These are phyloP conservation scores for Parathielavia hyrcaniae DNA, from an alignment of 495 filamentous ascomycete genomes.

Conservation along the genomic window DNA sequence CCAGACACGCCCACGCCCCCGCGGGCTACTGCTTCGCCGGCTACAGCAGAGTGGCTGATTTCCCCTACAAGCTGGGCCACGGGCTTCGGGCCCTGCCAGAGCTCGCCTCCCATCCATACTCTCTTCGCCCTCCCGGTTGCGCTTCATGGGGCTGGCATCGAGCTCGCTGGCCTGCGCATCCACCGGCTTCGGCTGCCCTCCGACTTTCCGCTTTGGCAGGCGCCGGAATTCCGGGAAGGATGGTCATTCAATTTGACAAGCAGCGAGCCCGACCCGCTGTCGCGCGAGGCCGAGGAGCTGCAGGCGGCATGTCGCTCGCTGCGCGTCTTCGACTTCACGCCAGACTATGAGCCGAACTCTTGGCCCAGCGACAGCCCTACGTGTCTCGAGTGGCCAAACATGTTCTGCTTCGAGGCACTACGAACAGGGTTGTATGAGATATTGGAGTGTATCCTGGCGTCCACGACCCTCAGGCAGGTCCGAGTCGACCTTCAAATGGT, in stretches of 20 bases:
- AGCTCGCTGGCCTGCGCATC: neutral
- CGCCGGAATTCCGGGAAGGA: neutral
- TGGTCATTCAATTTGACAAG: too few species aligned
- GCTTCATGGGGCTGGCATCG: neutral
- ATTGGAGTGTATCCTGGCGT: neutral
- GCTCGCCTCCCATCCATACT: neutral
- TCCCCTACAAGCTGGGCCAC: neutral
- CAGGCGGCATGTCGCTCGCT: neutral
- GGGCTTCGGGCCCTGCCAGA: neutral
- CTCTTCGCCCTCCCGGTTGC: neutral
- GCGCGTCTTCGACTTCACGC: neutral
- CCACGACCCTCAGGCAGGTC: neutral
- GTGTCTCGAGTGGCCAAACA: neutral
- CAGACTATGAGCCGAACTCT: neutral
- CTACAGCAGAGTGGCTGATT: neutral
- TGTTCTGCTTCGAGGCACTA: neutral
- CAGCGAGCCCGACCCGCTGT: neutral
- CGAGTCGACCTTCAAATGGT: neutral
- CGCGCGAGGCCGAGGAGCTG: neutral
- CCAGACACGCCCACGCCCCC: neutral
- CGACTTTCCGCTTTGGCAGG: neutral
- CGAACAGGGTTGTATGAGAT: neutral
- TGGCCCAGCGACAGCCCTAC: neutral
- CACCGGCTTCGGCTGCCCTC: neutral
- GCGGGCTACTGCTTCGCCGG: neutral